Evolutionary conservation across 2,329 filamentous ascomycete genomes (phyloP), one percentile per base, ranked within the genome.

Genomic region (Sporothrix mexicana): DNA sequence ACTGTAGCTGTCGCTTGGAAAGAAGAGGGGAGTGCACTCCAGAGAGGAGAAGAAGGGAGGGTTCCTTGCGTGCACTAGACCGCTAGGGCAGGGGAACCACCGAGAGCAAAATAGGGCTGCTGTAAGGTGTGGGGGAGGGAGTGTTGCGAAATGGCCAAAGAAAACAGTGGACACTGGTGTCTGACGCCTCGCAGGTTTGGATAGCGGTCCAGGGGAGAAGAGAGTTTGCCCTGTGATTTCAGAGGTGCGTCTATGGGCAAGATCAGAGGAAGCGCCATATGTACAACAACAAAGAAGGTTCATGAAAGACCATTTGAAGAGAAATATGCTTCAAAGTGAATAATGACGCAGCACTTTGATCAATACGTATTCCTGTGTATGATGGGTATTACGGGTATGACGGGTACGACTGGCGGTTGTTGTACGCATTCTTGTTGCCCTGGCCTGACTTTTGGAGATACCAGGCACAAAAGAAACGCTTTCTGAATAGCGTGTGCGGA

Each of bases 401-500:
- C 25, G 36, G 25, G 23, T 45, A 2, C 30, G 49, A 36, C 30
- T 36, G 30, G 30, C 30, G 5, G 30, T 36, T 36, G 30, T 17
- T 36, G 51, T n/a, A 20, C 49, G 41, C 10, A n/a, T 36, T 23
- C 17, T 57, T 9, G 25, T 45, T 51, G 64, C 1, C 49, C 59
- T 64, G n/a, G 36, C 36, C 59, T 25, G 8, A 15, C 59, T 20
- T 41, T 12, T n/a, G 3, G 15, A 62, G 30, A 20, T 12, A 12
- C 30, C 4, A 36, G 8, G 30, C n/a, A 20, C n/a, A n/a, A 20
- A 30, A 25, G 64, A 36, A 8, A n/a, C 23, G 15, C 45, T 7
- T 66, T 25, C 62, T 66, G 62, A 17, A 68, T 41, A 49, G 66
- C 66, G 17, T 20, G 66, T 66, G 41, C 47, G 67, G 67, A 69